Evolutionary conservation across 805 yeast genomes (phyloP), one percentile per base, ranked within the genome.

Genomic region (Candida loeiensis): DNA sequence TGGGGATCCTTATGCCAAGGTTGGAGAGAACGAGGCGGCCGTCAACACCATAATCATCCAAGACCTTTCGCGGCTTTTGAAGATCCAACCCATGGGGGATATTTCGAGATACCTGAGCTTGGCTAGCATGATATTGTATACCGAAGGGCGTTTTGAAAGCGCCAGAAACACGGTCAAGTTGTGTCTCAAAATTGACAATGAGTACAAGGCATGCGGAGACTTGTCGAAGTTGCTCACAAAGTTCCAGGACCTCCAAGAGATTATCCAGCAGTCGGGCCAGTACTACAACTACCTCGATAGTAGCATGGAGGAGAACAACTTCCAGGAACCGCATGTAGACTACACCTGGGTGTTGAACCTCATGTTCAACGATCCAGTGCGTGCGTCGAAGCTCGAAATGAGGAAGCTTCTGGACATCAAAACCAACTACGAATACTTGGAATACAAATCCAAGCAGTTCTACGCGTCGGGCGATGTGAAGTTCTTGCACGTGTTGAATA

Each of bases 181-280:
- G 46, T 89, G 97, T 56, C 64, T 91, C 36, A 79, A 84, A 40
- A 72, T 78, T 32, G 91, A 91, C 58, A 85, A 87, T 59, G 96
- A 87, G 46, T 74, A 73, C 47, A 63, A 63, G 19, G 63, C 60
- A 2, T 88, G 95, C 58, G 77, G 80, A 21, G 62, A 54, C 13
- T 52, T 73, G 21, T 74, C 85, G 8, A 76, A 81, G 49, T 58
- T 79, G n/a, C 64, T 64, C 41, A 66, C 76, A 21, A 75, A 72
- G 43, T 61, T 79, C 44, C 60, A 55, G 27, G 65, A 56, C 41
- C 63, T 70, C 29, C 59, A 64, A 43, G 62, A 46, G 50, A 63
- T 50, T 30, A 49, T 75, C 19, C 69, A 75, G 26, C 62, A 73
- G 12, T 41, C 48, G 13, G 56, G 64, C 11, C 60, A 62, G 34